These are phyloP conservation scores for Trifolium repens DNA, from an alignment of 306 rosid species.

Conservation along the genomic window DNA sequence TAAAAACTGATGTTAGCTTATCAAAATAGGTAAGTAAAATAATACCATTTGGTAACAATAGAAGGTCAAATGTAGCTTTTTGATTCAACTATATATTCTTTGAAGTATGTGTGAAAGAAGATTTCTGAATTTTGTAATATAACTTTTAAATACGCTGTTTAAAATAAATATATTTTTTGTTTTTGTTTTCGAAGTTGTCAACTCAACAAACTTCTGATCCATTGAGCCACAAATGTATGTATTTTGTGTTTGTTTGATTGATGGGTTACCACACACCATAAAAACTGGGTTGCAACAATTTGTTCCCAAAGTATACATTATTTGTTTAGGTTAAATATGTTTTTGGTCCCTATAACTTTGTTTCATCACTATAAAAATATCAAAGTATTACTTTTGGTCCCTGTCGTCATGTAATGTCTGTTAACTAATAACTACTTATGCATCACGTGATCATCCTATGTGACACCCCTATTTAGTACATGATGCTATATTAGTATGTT, in stretches of 20 bases:
- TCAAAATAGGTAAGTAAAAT: background rate
- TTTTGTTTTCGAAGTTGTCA: slow-evolving; percentile 3
- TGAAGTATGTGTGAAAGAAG: slow-evolving; percentile 13
- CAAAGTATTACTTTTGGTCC: background rate
- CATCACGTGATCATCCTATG: background rate
- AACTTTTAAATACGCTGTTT: background rate
- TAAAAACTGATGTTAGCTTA: slow-evolving; percentile 1
- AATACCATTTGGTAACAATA: background rate
- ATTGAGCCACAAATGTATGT: background rate
- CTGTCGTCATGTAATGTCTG: no score
- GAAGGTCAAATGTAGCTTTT: background rate
- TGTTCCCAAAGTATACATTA: background rate
- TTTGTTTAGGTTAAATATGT: background rate
- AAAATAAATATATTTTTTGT: background rate
- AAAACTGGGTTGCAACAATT: background rate
- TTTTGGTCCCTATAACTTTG: background rate
- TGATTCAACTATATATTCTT: background rate
- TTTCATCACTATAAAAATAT: background rate
- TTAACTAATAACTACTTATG: no score
- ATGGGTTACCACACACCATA: background rate
- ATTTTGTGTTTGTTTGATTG: background rate
- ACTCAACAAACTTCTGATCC: background rate
- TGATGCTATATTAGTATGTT: background rate
- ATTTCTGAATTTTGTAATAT: slow-evolving; percentile 16
- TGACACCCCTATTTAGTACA: background rate